Evolutionary conservation across 2,329 filamentous ascomycete genomes (phyloP).

Genomic region (Eutypella sp.): DNA sequence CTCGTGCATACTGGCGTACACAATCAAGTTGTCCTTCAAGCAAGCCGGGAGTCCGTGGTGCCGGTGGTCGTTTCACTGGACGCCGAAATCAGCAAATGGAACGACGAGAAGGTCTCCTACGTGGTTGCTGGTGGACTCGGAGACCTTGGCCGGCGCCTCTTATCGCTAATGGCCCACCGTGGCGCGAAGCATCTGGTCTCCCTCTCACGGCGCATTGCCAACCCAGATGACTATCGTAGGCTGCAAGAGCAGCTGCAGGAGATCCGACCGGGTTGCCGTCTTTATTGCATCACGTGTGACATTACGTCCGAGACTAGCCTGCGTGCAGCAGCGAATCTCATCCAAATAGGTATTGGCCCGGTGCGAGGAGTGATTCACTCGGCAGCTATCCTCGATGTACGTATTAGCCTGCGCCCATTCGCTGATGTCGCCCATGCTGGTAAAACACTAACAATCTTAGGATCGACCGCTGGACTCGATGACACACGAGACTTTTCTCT

Average conservation of each 20-base stretch:
- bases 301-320: slow-evolving; percentile 6
- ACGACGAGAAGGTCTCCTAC: slow-evolving; percentile 5
- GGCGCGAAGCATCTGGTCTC: slow-evolving; percentile 13
- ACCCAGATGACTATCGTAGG: slow-evolving; percentile 1
- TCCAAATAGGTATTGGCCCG: slow-evolving; percentile 5
- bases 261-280: slow-evolving; percentile 3
- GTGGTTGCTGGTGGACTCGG: slow-evolving; percentile 15
- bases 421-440: background rate
- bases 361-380: slow-evolving; percentile 11
- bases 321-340: background rate
- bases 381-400: slow-evolving; percentile 9
- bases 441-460: slow-evolving; percentile 2
- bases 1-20: slow-evolving; percentile 5
- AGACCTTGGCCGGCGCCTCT: slow-evolving; percentile 11
- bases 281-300: slow-evolving; percentile 6
- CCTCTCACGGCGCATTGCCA: slow-evolving; percentile 8
- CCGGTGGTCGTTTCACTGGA: background rate
- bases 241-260: slow-evolving; percentile 3
- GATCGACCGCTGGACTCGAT: slow-evolving; percentile 10
- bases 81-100: slow-evolving; percentile 1
- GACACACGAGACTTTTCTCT: slow-evolving; percentile 6
- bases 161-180: slow-evolving; percentile 10
- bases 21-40: slow-evolving; percentile 3
- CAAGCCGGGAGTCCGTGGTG: background rate
- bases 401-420: slow-evolving; percentile 1